phyloP scores from a whole-genome alignment of 306 rosid genomes.

The Cicer arietinum region DNA sequence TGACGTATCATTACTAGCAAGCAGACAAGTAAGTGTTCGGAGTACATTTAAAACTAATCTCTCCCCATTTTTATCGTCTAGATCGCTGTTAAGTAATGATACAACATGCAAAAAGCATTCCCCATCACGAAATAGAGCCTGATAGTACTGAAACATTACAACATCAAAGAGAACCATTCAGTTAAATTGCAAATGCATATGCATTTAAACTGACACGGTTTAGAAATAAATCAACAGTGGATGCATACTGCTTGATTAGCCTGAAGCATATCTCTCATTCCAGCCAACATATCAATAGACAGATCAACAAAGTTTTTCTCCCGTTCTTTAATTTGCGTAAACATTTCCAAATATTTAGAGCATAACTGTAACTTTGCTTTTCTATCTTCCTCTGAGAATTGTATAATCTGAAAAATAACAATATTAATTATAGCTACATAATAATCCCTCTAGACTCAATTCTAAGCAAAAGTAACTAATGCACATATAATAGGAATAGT shows the following conservation, averaged over 20 bases:
- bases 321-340: conserved; percentile 84
- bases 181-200: conserved; percentile 40
- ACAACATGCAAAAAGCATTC: conserved; percentile 98
- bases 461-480: no score
- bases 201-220: conserved; percentile 28
- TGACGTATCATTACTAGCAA: conserved; percentile 78
- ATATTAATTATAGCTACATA: conserved; percentile 5
- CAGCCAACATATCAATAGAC: conserved; percentile 79
- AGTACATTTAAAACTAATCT: conserved; percentile 86
- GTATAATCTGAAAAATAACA: conserved; percentile 59
- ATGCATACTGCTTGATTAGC: conserved; percentile 71
- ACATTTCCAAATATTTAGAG: conserved; percentile 86
- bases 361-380: conserved; percentile 79
- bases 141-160: conserved; percentile 80
- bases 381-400: conserved; percentile 76
- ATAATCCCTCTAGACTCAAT: background rate
- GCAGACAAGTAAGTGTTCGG: conserved; percentile 88
- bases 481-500: no score
- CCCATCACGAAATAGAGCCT: conserved; percentile 90
- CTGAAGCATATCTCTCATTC: conserved; percentile 77
- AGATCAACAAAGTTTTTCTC: conserved; percentile 72
- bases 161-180: conserved; percentile 32
- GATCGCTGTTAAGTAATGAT: conserved; percentile 85
- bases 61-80: conserved; percentile 69
- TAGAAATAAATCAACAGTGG: conserved; percentile 37